Conservation (phyloP, 225 moss, liverwort and hornwort species). For the Pseudisothecium myosuroides region DNA sequence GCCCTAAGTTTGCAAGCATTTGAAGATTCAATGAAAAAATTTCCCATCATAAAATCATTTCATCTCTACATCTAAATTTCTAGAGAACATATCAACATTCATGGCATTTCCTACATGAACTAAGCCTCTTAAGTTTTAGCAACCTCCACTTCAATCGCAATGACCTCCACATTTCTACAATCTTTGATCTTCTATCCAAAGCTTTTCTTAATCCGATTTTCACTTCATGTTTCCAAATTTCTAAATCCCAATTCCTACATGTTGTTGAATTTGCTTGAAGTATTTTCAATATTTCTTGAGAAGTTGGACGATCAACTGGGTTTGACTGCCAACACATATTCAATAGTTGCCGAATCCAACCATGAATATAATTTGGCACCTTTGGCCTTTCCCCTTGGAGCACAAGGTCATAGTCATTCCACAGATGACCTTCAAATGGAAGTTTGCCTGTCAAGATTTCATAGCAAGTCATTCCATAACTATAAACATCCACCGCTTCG, state of each 20-base stretch:
- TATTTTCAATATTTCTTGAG: not conserved
- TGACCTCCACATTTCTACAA: not conserved
- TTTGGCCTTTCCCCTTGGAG: not conserved
- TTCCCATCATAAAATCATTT: too few species aligned
- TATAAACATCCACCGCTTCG: not conserved
- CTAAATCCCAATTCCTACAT: accelerated
- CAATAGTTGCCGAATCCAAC: not conserved
- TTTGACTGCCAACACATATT: not conserved
- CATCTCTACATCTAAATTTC: not conserved
- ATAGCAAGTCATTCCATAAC: not conserved
- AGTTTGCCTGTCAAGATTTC: not conserved
- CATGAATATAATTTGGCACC: not conserved
- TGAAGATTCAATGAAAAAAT: accelerated
- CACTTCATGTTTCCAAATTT: accelerated
- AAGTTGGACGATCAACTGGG: accelerated
- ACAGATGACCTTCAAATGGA: not conserved
- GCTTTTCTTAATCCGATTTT: accelerated
- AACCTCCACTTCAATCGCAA: too few species aligned
- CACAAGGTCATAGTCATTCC: not conserved
- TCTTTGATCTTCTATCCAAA: not conserved
- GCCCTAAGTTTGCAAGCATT: not conserved
- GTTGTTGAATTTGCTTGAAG: not conserved
- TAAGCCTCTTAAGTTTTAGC: too few species aligned
- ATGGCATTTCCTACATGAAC: accelerated
- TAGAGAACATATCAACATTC: too few species aligned